phyloP scores from a whole-genome alignment of 257 asterid genomes.

The Penstemon eatonii region DNA sequence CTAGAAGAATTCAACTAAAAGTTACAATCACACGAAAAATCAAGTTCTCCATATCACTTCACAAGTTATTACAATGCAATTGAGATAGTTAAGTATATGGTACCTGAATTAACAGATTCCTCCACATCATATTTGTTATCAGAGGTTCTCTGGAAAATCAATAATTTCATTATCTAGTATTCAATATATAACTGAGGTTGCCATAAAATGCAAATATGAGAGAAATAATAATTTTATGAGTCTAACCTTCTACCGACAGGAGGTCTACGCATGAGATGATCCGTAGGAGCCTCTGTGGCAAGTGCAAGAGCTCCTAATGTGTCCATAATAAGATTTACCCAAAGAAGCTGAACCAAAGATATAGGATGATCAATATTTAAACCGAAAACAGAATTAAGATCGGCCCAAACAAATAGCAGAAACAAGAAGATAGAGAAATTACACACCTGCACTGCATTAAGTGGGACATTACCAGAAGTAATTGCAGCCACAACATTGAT shows the following conservation, averaged over 20 bases:
- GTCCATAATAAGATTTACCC: slow-evolving; percentile 99
- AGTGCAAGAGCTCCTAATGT: slow-evolving; percentile 97
- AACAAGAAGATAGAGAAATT: slow-evolving; percentile 22
- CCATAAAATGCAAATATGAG: slow-evolving; percentile 16
- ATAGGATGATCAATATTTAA: slow-evolving; percentile 12
- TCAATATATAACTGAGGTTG: not conserved
- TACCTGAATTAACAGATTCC: slow-evolving; percentile 92
- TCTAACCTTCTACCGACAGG: slow-evolving; percentile 97
- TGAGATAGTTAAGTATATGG: not conserved
- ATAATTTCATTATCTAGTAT: slow-evolving; percentile 19
- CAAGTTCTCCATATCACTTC: not conserved
- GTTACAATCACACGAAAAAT: too few relatives aligned
- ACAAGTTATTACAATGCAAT: not conserved
- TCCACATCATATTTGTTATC: slow-evolving; percentile 96
- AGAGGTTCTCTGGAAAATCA: slow-evolving; percentile 81
- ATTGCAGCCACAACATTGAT: slow-evolving; percentile 93
- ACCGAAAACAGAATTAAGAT: not conserved
- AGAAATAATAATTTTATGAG: not conserved
- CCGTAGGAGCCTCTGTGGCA: slow-evolving; percentile 96
- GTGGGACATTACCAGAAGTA: slow-evolving; percentile 87
- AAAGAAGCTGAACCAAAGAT: slow-evolving; percentile 67
- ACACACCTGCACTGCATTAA: slow-evolving; percentile 92
- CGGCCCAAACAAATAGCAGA: not conserved
- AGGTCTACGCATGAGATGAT: slow-evolving; percentile 80
- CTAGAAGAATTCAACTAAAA: slow-evolving; percentile 39